These are phyloP conservation scores for Lactifluus rugatus DNA, from an alignment of 768 basidiomycete species.

Conservation along the genomic window DNA sequence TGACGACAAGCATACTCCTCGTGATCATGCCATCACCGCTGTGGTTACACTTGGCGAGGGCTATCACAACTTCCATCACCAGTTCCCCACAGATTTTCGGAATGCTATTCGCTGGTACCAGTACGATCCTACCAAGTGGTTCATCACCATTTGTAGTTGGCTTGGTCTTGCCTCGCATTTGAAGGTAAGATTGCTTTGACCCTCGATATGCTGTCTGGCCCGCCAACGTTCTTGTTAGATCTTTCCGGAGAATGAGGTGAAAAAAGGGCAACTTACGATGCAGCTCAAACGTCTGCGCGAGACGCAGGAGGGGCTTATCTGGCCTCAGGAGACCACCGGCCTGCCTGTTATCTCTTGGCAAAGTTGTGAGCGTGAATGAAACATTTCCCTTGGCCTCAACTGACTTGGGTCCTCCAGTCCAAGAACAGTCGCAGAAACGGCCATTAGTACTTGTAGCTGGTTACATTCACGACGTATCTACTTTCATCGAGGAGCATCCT, in stretches of 20 bases:
- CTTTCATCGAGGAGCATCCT: slow-evolving; percentile 85
- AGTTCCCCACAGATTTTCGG: slow-evolving; percentile 95
- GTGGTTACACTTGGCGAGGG: slow-evolving; percentile 90
- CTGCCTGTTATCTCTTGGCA: slow-evolving; percentile 83
- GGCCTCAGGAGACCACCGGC: slow-evolving; percentile 70
- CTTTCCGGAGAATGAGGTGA: slow-evolving; percentile 64
- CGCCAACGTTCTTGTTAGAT: slow-evolving; percentile 20
- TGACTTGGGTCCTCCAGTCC: slow-evolving; percentile 38
- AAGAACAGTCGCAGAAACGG: slow-evolving; percentile 67
- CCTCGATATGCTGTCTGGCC: not conserved
- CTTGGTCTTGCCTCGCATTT: slow-evolving; percentile 53
- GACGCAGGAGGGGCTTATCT: slow-evolving; percentile 64
- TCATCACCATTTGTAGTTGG: slow-evolving; percentile 53
- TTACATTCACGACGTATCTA: slow-evolving; percentile 83
- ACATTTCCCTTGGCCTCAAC: not conserved
- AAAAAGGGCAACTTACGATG: slow-evolving; percentile 91
- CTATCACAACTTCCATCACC: slow-evolving; percentile 98
- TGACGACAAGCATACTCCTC: slow-evolving; percentile 90
- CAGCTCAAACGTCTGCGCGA: slow-evolving; percentile 77
- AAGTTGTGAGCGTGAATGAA: slow-evolving; percentile 46
- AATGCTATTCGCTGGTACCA: slow-evolving; percentile 95
- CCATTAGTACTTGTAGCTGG: slow-evolving; percentile 82
- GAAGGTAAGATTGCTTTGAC: slow-evolving; percentile 30
- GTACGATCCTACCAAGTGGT: slow-evolving; percentile 91
- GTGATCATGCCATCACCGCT: slow-evolving; percentile 83